A percentile compares a stretch with the other conserved stretches of the same genome.
phyloP scores from a whole-genome alignment of 176 grass and related monocot genomes.

The Elymus sibiricus region DNA sequence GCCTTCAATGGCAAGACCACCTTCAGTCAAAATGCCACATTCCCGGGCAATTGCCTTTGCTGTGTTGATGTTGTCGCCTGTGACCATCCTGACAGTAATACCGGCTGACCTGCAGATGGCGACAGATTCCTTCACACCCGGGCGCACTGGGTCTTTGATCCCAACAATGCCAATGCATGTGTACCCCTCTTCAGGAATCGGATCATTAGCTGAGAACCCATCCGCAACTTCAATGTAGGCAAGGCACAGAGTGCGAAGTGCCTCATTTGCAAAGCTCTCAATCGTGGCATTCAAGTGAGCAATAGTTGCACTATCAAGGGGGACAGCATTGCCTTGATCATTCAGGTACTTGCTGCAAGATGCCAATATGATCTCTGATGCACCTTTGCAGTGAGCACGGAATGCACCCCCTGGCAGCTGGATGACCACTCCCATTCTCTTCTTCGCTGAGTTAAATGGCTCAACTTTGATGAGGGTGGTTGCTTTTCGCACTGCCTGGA shows the following conservation, averaged over 20 bases:
- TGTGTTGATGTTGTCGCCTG: slow-evolving; percentile 97
- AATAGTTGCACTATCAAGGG: slow-evolving; percentile 53
- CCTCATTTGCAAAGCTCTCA: slow-evolving; percentile 81
- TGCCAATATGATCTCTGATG: slow-evolving; percentile 92
- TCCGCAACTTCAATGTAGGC: slow-evolving; percentile 70
- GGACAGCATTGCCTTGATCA: slow-evolving; percentile 52
- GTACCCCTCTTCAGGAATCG: slow-evolving; percentile 67
- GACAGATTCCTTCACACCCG: slow-evolving; percentile 92
- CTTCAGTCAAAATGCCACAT: slow-evolving; percentile 91
- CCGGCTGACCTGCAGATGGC: slow-evolving; percentile 87
- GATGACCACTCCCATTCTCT: slow-evolving; percentile 94
- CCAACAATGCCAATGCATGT: slow-evolving; percentile 95
- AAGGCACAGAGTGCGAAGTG: slow-evolving; percentile 87
- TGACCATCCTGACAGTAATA: slow-evolving; percentile 96
- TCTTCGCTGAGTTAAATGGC: slow-evolving; percentile 89
- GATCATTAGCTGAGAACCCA: slow-evolving; percentile 56
- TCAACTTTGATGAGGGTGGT: slow-evolving; percentile 79
- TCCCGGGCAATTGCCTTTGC: slow-evolving; percentile 95
- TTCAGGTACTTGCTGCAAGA: slow-evolving; percentile 73
- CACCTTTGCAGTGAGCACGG: slow-evolving; percentile 81
- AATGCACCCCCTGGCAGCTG: slow-evolving; percentile 58
- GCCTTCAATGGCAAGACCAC: slow-evolving; percentile 86
- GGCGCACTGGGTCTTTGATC: slow-evolving; percentile 89
- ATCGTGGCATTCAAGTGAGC: slow-evolving; percentile 63
- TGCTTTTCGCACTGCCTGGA: slow-evolving; percentile 52